Conservation (phyloP, 768 basidiomycete genomes). For the Naganishia randhawae region DNA sequence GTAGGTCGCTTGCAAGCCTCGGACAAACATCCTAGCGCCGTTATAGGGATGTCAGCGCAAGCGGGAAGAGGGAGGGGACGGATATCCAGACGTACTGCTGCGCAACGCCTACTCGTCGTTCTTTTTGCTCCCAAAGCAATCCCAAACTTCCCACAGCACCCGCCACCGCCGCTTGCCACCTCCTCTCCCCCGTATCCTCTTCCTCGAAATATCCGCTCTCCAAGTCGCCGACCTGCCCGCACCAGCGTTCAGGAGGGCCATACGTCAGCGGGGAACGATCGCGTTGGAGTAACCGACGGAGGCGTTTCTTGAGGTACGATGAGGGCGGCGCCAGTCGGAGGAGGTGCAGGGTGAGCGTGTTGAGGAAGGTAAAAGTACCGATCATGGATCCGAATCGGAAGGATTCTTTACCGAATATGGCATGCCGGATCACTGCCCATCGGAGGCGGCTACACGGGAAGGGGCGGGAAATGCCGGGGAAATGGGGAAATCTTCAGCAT, state of each 20-base stretch:
- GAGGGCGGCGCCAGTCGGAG: constrained; percentile 46
- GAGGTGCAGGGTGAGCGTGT: constrained; percentile 47
- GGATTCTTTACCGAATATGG: constrained; percentile 77
- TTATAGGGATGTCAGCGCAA: not conserved
- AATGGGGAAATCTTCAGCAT: not conserved
- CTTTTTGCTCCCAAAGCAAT: constrained; percentile 42
- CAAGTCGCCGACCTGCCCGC: constrained; percentile 2
- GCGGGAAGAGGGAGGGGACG: not conserved
- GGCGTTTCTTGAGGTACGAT: constrained; percentile 40
- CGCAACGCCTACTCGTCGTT: constrained; percentile 43
- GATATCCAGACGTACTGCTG: constrained; percentile 41
- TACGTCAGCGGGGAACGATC: constrained; percentile 37
- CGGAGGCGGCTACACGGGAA: constrained; percentile 58
- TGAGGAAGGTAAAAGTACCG: constrained; percentile 56
- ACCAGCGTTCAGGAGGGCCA: constrained; percentile 40
- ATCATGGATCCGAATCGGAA: constrained; percentile 84
- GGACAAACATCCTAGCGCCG: constrained; percentile 45
- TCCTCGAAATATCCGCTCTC: constrained; percentile 30
- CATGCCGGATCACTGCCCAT: constrained; percentile 67
- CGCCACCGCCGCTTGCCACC: constrained; percentile 50
- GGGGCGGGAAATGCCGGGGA: not conserved
- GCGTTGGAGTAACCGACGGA: constrained; percentile 17
- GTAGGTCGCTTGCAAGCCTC: constrained; percentile 85
- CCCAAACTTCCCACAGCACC: constrained; percentile 49
- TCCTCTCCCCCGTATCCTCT: constrained; percentile 37